Base-by-base conservation (phyloP, 2,329 filamentous ascomycete genomes). In the Venturiaceae sp. region DNA sequence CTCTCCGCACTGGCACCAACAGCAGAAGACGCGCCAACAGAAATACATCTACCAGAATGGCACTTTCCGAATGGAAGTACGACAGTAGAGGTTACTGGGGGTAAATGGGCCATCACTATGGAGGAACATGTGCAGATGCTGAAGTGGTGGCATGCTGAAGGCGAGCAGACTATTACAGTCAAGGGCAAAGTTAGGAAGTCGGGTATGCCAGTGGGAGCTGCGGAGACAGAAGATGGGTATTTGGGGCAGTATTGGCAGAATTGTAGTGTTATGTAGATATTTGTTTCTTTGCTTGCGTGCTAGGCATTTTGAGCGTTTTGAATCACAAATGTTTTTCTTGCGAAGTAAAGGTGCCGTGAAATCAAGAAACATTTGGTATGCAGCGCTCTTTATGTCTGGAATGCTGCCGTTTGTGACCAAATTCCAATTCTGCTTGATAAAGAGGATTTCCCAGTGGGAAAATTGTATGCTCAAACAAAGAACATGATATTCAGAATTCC, bases 141-240 rank as follows among this genome's bases (percentile, higher is more conserved):
- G 62, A 83, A 83, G 65, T 99, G 94, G 94, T 96, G 92, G 92
- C 92, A 99, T 73, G 83, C 83, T 1, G 86, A 87, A 58, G 94
- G 92, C 2, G 84, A 91, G 64, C 92, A 97, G 73, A 84, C 76
- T 53, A 78, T 99, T 58, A 87, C 81, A 62, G 80, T 96, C 8
- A 85, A 81, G 21, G 94, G 94, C 0, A 74, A 89, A 56, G 66
- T 37, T 60, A 61, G 23, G 65, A 78, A 64, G 79, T 82, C n/a
- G 4, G 47, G 41, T 64, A 85, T 81, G 64, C 73, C 75, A 56
- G 74, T 75, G 3, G 74, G 79, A 46, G 83, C 81, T 1, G 80
- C 80, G 3, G 83, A 83, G 5, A 88, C 90, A 60, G 88, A 91
- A 54, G 82, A 84, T 26, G 87, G 88, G 0, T 96, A 95, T 70